phyloP scores from a whole-genome alignment of 805 yeast genomes.

The Alloascoidea africana region DNA sequence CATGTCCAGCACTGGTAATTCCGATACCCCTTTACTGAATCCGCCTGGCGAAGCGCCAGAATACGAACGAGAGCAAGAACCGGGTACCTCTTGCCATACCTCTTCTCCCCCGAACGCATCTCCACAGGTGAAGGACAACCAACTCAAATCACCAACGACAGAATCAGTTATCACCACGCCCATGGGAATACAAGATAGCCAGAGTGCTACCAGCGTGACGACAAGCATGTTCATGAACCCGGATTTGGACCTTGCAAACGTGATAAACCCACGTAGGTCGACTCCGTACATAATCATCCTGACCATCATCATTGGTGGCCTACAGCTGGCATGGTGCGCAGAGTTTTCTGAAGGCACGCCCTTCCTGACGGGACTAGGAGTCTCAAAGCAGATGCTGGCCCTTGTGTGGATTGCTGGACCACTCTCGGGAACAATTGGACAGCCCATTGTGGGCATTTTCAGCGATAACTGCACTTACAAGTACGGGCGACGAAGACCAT shows the following conservation, averaged over 20 bases:
- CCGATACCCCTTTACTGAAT: too few relatives aligned
- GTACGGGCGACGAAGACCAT: constrained; percentile 41
- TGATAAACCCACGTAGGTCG: constrained; percentile 29
- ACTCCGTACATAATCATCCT: constrained; percentile 26
- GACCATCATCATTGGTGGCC: constrained; percentile 36
- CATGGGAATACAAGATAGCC: too few relatives aligned
- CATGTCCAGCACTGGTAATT: too few relatives aligned
- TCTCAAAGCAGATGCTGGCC: constrained; percentile 38
- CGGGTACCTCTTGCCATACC: too few relatives aligned
- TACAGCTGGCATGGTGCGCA: constrained; percentile 51
- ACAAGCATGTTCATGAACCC: too few relatives aligned
- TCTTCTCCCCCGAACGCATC: too few relatives aligned
- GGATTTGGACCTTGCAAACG: constrained; percentile 2
- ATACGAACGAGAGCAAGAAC: too few relatives aligned
- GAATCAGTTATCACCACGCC: too few relatives aligned
- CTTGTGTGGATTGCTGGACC: constrained; percentile 60
- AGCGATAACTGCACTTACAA: constrained; percentile 32
- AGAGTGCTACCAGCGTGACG: too few relatives aligned
- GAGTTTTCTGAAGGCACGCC: constrained; percentile 55
- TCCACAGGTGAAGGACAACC: too few relatives aligned
- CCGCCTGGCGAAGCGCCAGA: too few relatives aligned
- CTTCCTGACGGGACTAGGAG: constrained; percentile 42
- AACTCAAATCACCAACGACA: too few relatives aligned
- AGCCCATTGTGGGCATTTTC: constrained; percentile 44
- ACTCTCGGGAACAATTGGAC: constrained; percentile 44